These are phyloP conservation scores for Boletellus sp. DNA, from an alignment of 768 basidiomycete species.

Conservation along the genomic window DNA sequence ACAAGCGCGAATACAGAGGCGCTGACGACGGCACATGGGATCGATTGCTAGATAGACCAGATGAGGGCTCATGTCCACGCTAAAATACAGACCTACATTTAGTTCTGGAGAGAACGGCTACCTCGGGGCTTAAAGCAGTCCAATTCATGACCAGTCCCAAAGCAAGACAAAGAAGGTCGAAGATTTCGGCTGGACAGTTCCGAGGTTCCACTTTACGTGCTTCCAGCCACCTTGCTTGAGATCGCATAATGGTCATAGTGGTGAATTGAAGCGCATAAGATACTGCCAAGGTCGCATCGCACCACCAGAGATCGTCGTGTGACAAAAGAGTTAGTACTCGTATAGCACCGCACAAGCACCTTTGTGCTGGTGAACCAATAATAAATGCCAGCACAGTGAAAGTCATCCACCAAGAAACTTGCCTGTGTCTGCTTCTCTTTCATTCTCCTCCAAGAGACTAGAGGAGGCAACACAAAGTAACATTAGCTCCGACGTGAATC, in stretches of 20 bases:
- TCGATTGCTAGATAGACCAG: constrained; percentile 42
- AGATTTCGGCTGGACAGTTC: constrained; percentile 34
- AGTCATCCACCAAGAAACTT: not conserved
- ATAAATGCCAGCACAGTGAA: not conserved
- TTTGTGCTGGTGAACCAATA: constrained; percentile 29
- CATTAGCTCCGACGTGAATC: constrained; percentile 45
- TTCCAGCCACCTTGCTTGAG: constrained; percentile 30
- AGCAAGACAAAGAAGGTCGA: constrained; percentile 74
- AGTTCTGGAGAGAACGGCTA: constrained; percentile 43
- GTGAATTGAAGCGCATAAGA: constrained; percentile 45
- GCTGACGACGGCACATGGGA: constrained; percentile 46
- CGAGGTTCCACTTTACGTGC: constrained; percentile 2
- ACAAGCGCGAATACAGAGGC: constrained; percentile 51
- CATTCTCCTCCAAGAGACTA: constrained; percentile 27
- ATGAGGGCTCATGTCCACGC: not conserved
- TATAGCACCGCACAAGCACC: constrained; percentile 54
- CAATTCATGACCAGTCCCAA: constrained; percentile 76
- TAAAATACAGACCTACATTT: constrained; percentile 40
- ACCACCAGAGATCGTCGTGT: constrained; percentile 59
- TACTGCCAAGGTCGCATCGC: constrained; percentile 45
- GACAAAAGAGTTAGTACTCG: constrained; percentile 72
- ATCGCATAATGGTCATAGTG: constrained; percentile 43
- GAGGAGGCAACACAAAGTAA: constrained; percentile 51
- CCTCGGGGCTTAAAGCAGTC: constrained; percentile 54
- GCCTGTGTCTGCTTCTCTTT: constrained; percentile 18